Base-by-base conservation (phyloP, 345 rosid species). In the Triadica sebifera region DNA sequence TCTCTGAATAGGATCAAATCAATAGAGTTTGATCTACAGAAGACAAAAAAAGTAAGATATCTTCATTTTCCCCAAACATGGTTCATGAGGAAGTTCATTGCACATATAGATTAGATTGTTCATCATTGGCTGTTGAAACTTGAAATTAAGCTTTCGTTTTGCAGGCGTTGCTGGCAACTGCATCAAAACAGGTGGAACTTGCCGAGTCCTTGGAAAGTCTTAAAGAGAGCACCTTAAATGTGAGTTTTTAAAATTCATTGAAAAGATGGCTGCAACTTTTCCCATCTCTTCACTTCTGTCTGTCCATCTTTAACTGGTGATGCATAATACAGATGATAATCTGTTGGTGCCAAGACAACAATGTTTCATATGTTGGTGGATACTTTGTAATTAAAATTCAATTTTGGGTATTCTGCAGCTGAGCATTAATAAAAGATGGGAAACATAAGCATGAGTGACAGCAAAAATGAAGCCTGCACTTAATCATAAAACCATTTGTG, bases 101-200 rank as follows among this genome's bases (percentile, higher is more conserved):
- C 37, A 41, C 47, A 29, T 70, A 37, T 45, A 47, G 25, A 38
- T 67, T 45, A 47, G 25, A 38, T 67, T 34, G 2, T 67, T 61
- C 4, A 37, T 3, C 45, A 7, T 39, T 53, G 39, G 62, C 19
- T 73, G 65, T 69, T 67, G n/a, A 81, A 70, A 51, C 41, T 22
- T 1, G 15, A 78, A 67, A 51, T 29, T 29, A 4, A 69, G 1
- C 52, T 76, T 76, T 50, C n/a, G 57, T 60, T 69, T 61, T 78
- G 68, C 82, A 94, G 98, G 94, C 94, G 34, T 88, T 94, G 64
- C 69, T 92, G 85, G 88, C 92, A 55, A 92, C 98, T 38, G 93
- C 97, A 37, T 89, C 98, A 50, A 91, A 89, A 78, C 98, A 94
- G 85, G 81, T 92, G 25, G 94, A 94, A 76, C 94, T 94, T n/a